These are phyloP conservation scores for Wickerhamomyces rabaulensis DNA, from an alignment of 805 yeast genomes.

Conservation along the genomic window DNA sequence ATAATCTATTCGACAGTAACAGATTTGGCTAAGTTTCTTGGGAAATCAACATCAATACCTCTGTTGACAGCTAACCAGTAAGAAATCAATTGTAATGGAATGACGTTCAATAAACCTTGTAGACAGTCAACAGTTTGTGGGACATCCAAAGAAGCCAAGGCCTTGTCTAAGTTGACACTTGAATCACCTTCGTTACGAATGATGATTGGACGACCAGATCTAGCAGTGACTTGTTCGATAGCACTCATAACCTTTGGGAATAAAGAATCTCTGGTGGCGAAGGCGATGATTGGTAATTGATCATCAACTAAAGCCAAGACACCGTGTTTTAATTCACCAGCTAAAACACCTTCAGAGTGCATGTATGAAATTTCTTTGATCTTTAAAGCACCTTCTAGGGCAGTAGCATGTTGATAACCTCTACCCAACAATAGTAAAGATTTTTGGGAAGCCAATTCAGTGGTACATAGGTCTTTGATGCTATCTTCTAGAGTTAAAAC, in stretches of 20 bases:
- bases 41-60: conserved; percentile 97
- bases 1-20: conserved; percentile 76
- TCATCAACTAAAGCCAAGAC: conserved; percentile 95
- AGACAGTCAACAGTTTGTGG: conserved; percentile 96
- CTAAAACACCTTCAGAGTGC: conserved; percentile 98
- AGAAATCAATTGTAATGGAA: conserved; percentile 93
- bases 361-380: conserved; percentile 97
- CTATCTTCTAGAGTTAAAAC: conserved; percentile 68
- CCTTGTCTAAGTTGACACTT: conserved; percentile 49
- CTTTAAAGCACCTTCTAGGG: conserved; percentile 96
- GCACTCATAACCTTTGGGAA: conserved; percentile 96
- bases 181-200: conserved; percentile 82
- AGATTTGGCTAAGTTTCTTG: conserved; percentile 96
- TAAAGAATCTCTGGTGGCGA: conserved; percentile 93
- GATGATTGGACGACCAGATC: conserved; percentile 94
- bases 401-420: conserved; percentile 96
- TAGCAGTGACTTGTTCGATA: conserved; percentile 92
- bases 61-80: conserved; percentile 95
- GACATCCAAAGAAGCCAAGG: conserved; percentile 74
- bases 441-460: conserved; percentile 71
- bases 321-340: conserved; percentile 99
- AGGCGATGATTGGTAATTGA: conserved; percentile 86
- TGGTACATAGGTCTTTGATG: conserved; percentile 72
- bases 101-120: conserved; percentile 91
- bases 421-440: conserved; percentile 90